Base-by-base conservation (phyloP, 2,329 filamentous ascomycete species). In the Coniochaeta sp. region DNA sequence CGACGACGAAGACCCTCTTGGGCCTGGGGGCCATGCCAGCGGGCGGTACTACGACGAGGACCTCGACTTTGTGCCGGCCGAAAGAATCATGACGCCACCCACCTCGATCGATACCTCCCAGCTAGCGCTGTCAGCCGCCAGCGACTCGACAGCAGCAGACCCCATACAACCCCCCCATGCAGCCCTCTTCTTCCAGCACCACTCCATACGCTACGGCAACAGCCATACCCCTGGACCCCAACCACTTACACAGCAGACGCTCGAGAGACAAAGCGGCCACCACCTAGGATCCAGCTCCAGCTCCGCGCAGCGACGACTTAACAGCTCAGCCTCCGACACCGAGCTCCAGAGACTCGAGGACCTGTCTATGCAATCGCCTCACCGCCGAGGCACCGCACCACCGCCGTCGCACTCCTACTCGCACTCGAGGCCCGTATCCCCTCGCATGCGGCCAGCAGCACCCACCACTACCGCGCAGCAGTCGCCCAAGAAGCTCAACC, bases 281-380 rank as follows among this genome's bases (percentile, higher is more conserved):
- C n/a, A n/a, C n/a, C n/a, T n/a, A n/a, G n/a, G n/a, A n/a, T 14
- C 30, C 1, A 14, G 52, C n/a, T 26, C 30, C 34, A 61, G 34
- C 16, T 55, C 44, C 44, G 26, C 40, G 34, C 54, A 38, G 19
- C 9, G 30, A 56, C 54, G 30, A 56, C n/a, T 38, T n/a, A 38
- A 38, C 30, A 56, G 65, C 32, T 68, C 70, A 54, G 66, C 69
- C 59, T 69, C 70, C 26, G 70, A 71, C 61, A 68, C 68, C 26
- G 69, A 72, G 62, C 66, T 72, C 19, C 65, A 70, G 32, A 67
- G 66, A 56, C 67, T 73, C 58, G 70, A 72, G 61, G 70, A 69
- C n/a, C 56, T 73, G 44, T 68, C 68, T 44, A 69, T 73, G 64
- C 62, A 64, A 40, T 71, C 69, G 44, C 66, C 70, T 65, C 26